Evolutionary conservation across 2,329 filamentous ascomycete species (phyloP), one percentile per base, ranked within the genome.

Genomic region (Sclerotinia subarctica): DNA sequence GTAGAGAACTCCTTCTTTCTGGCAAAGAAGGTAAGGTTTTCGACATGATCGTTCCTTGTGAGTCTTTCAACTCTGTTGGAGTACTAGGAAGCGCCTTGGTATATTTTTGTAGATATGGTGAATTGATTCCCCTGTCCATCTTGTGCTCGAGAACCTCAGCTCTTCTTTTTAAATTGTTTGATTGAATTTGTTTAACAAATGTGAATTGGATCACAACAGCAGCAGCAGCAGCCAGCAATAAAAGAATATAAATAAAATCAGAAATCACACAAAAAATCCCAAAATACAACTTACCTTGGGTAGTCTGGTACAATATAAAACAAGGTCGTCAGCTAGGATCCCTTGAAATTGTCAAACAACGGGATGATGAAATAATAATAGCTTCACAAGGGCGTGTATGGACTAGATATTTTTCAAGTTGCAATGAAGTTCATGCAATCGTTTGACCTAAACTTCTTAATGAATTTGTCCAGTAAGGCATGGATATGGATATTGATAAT

Each of bases 1-100:
- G 73, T 21, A 62, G 58, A 62, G 44, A 62, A 47, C 29, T 62
- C 13, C 21, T 19, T 42, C 60, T 42, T 53, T 7, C 60, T 17
- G 60, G 47, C 11, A 67, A 54, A 26, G 73, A 69, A 67, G 73
- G 68, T 35, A 72, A 73, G 32, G 65, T 57, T 15, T 35, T 54
- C 11, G 69, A 70, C 47, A 64, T 70, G 21, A 68, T 63, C 42
- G 53, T 26, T 52, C 56, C 47, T 26, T 67, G 24, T 5, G 67
- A 51, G 19, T 49, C 49, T 32, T 24, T 67, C 65, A 53, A 67
- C 17, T 62, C 49, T 32, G 54, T 38, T 52, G 67, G 60, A 46
- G 73, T 70, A 47, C 68, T 67, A 49, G 74, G 75, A 44, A 76
- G 63, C 8, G 68, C 70, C 69, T 76, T 77, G 2, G 74, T 75